Evolutionary conservation across 257 asterid genomes (phyloP).

Genomic region (Scutellaria baicalensis): DNA sequence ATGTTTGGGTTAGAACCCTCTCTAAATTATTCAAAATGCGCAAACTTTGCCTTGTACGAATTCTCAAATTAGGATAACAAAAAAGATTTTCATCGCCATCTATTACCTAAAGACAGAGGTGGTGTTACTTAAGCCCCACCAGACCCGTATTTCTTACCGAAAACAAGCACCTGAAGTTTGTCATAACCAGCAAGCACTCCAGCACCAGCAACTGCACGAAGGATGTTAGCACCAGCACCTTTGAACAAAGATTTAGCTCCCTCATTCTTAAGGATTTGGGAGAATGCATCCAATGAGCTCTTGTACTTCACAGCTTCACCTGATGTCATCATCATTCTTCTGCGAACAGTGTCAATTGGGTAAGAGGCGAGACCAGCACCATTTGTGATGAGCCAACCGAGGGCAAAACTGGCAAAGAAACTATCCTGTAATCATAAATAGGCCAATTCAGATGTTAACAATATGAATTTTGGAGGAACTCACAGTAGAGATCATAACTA

Average conservation of each 20-base stretch:
- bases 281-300: constrained; percentile 75
- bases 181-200: constrained; percentile 91
- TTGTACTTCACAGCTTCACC: constrained; percentile 94
- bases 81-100: constrained; percentile 57
- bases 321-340: constrained; percentile 98
- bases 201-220: constrained; percentile 91
- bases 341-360: constrained; percentile 84
- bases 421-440: constrained; percentile 60
- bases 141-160: constrained; percentile 87
- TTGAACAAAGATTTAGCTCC: constrained; percentile 77
- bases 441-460: not conserved
- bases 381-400: constrained; percentile 89
- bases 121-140: constrained; percentile 55
- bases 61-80: constrained; percentile 25
- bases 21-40: not conserved
- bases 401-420: constrained; percentile 90
- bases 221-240: constrained; percentile 94
- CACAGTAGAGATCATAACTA: not conserved
- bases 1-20: not conserved
- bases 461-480: not conserved
- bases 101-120: constrained; percentile 5
- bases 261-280: constrained; percentile 73
- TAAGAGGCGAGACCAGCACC: constrained; percentile 94
- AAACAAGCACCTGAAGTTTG: constrained; percentile 79
- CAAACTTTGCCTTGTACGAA: constrained; percentile 19